Evolutionary conservation across 139 green algal species (phyloP).

Genomic region (Tetratostichococcus sp.): DNA sequence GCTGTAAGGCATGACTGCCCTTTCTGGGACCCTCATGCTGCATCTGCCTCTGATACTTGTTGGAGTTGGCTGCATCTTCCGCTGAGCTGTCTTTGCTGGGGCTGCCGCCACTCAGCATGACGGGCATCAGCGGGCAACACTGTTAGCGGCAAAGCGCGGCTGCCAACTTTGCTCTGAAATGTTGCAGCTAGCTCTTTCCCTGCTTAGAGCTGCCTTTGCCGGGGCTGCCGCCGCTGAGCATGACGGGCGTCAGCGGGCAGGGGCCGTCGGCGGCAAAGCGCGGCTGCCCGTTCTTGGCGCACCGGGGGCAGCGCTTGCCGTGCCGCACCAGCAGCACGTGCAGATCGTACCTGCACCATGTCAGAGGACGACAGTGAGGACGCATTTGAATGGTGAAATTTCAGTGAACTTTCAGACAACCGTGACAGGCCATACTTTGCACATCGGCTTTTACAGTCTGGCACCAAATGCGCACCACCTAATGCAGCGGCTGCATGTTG

Average conservation of each 20-base stretch:
- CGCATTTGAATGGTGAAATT: too few relatives aligned
- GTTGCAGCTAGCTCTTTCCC: neutral
- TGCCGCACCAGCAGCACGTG: slow-evolving; percentile 76
- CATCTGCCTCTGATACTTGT: neutral
- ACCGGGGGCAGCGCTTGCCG: slow-evolving; percentile 57
- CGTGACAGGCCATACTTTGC: too few relatives aligned
- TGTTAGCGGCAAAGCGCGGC: slow-evolving; percentile 9
- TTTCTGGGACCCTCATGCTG: too few relatives aligned
- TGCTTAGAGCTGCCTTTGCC: neutral
- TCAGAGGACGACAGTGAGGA: too few relatives aligned
- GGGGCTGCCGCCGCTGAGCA: neutral
- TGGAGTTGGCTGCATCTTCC: too few relatives aligned
- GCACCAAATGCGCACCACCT: too few relatives aligned
- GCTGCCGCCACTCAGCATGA: neutral
- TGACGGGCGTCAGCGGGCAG: slow-evolving; percentile 17
- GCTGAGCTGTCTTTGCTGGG: neutral
- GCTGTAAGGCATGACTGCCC: too few relatives aligned
- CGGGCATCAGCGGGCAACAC: slow-evolving; percentile 18
- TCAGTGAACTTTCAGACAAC: too few relatives aligned
- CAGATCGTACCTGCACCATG: slow-evolving; percentile 47
- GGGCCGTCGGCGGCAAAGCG: slow-evolving; percentile 10
- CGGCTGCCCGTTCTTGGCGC: slow-evolving; percentile 27
- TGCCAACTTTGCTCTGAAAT: neutral
- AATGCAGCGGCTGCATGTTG: too few relatives aligned
- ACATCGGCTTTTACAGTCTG: too few relatives aligned